Percentiles rank a stretch among this genome's conserved stretches.
Conservation (phyloP, 768 basidiomycete genomes). For the Mycena galopus region DNA sequence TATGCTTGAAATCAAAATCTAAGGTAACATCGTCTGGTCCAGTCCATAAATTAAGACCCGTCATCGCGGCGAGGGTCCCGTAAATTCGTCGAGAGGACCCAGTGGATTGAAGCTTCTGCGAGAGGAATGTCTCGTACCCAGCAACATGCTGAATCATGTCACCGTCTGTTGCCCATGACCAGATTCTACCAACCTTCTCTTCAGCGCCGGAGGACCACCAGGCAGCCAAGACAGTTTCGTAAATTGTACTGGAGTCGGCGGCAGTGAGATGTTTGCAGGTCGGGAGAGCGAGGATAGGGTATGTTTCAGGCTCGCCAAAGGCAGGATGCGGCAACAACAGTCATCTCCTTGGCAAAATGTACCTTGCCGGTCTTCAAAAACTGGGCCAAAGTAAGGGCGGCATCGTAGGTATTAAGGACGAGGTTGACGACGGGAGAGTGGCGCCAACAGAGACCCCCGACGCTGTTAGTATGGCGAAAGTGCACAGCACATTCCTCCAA, state of each 20-base stretch:
- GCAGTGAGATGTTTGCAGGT: constrained; percentile 30
- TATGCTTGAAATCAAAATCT: constrained; percentile 37
- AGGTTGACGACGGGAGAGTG: constrained; percentile 20
- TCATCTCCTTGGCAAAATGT: constrained; percentile 35
- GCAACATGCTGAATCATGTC: constrained; percentile 24
- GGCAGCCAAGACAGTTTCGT: constrained; percentile 8
- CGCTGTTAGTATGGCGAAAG: constrained; percentile 25
- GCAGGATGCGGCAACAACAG: constrained; percentile 20
- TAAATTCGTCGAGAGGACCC: constrained; percentile 9
- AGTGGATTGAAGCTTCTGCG: neutral
- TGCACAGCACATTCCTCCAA: constrained; percentile 24
- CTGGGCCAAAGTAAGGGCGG: neutral
- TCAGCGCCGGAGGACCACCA: constrained; percentile 1
- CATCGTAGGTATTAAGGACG: constrained; percentile 5
- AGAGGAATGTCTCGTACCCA: constrained; percentile 17
- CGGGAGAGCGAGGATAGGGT: constrained; percentile 32
- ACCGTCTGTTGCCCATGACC: constrained; percentile 37
- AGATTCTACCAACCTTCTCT: constrained; percentile 24
- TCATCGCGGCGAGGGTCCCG: constrained; percentile 20
- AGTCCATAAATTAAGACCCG: constrained; percentile 34
- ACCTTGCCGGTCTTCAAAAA: neutral
- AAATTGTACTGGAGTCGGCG: neutral
- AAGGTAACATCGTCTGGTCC: constrained; percentile 24
- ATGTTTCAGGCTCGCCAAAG: constrained; percentile 23
- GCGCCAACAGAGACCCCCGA: constrained; percentile 33